Percentiles rank a stretch among this genome's conserved stretches.
Evolutionary conservation across 2,329 filamentous ascomycete genomes (phyloP).

Genomic region (Aspergillus viridinutans): DNA sequence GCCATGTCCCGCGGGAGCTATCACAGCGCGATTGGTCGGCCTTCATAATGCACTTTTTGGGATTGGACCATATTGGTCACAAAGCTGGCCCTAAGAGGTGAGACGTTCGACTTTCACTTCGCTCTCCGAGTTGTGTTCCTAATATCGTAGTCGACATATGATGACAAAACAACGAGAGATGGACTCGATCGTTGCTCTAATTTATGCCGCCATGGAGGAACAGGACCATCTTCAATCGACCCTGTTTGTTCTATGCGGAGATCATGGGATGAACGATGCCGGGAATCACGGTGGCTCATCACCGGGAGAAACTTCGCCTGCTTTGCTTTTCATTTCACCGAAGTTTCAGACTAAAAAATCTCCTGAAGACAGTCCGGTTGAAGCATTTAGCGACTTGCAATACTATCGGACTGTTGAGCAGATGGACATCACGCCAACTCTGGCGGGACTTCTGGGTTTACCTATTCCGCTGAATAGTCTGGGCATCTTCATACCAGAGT

Average conservation of each 20-base stretch:
- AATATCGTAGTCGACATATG: slow-evolving; percentile 70
- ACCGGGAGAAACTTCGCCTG: slow-evolving; percentile 88
- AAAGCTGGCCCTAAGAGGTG: slow-evolving; percentile 85
- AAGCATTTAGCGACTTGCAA: slow-evolving; percentile 65
- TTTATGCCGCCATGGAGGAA: slow-evolving; percentile 71
- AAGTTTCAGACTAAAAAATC: slow-evolving; percentile 61
- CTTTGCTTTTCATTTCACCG: slow-evolving; percentile 84
- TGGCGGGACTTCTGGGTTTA: slow-evolving; percentile 81
- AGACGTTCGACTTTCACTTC: slow-evolving; percentile 4
- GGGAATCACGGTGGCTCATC: slow-evolving; percentile 96
- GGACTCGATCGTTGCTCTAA: slow-evolving; percentile 72
- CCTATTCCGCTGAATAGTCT: slow-evolving; percentile 87
- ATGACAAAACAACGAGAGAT: slow-evolving; percentile 88
- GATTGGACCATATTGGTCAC: slow-evolving; percentile 94
- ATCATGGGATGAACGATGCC: slow-evolving; percentile 99
- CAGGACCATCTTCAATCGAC: slow-evolving; percentile 70
- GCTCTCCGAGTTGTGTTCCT: slow-evolving; percentile 9
- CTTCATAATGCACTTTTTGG: slow-evolving; percentile 92
- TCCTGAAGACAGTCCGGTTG: slow-evolving; percentile 49
- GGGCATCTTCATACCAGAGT: slow-evolving; percentile 75
- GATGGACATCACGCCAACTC: slow-evolving; percentile 85
- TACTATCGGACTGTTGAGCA: slow-evolving; percentile 88
- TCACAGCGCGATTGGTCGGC: slow-evolving; percentile 78
- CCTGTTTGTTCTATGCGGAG: slow-evolving; percentile 80
- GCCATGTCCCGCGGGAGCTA: slow-evolving; percentile 77